Base-by-base conservation (phyloP, 1,284 basidiomycete species). In the Puccinia hordei region DNA sequence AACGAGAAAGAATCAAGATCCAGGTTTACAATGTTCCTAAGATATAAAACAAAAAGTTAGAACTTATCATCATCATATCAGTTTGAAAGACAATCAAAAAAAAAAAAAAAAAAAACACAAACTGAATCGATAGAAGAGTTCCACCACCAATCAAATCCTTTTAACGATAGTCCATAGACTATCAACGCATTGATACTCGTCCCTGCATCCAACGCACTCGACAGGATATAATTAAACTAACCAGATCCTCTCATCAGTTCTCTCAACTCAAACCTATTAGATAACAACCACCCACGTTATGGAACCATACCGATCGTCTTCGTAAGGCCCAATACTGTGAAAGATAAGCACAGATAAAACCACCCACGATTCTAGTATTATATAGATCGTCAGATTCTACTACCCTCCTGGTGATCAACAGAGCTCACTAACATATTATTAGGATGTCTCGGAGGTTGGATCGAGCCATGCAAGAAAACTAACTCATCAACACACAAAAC, bases 161-260 rank as follows among this genome's bases (percentile, higher is more conserved):
- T 63, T 24, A 78, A 69, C 30, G 65, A 55, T 12, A 85, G 68
- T 0, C 84, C n/a, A 81, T 85, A 85, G n/a, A 84, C 81, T 2
- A 83, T 69, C 27, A 85, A 74, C 0, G 84, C 84, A 63, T 85
- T 83, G 55, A 85, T 82, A 46, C 81, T 82, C 1, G 84, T 85
- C 6, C 84, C 84, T 3, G 84, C 84, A 78, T 85, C 84, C 53
- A 83, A 80, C 5, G 83, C 83, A 12, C 75, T 74, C 17, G 82
- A 82, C 51, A 84, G 82, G n/a, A 83, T 82, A 80, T 83, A 84
- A 73, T 79, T 78, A 76, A 82, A 83, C 83, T 83, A 66, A 24
- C 72, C 73, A 19, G 38, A 63, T 15, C 30, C 12, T 46, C n/a
- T 61, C 19, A 22, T 73, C 24, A n/a, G 27, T 19, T 44, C 46